Base-by-base conservation (phyloP, 2,329 filamentous ascomycete genomes). In the Pyrenochaeta sp. region DNA sequence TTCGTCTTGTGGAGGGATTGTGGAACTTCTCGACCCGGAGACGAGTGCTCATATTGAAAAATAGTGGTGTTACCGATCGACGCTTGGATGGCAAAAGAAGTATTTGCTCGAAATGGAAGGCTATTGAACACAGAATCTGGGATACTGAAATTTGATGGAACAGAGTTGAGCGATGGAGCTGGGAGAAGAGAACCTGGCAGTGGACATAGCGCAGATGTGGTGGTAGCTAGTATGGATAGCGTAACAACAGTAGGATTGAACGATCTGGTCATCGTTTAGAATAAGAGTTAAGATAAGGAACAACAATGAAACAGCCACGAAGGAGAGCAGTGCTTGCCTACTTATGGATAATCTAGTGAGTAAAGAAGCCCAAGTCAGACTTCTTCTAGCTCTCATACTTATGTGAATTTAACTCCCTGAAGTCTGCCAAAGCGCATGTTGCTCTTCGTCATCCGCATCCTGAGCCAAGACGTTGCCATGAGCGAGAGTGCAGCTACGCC, bases 151-250 rank as follows among this genome's bases (percentile, higher is more conserved):
- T 49, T 35, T 2, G 43, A 50, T 7, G 51, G 18, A n/a, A 44
- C 18, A 4, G 49, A 17, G 6, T 35, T 27, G 1, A 64, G n/a
- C 14, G 23, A 45, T 6, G 67, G 64, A 30, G 61, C 56, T 11
- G 67, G 66, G 41, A 68, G 60, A 5, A 64, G 37, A 14, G 52
- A 23, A 5, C 67, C 65, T 15, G 66, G 65, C n/a, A 64, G 63
- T 29, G 61, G 65, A 30, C 66, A 71, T 41, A 61, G 56, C 4
- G 54, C 44, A 23, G 49, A 27, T 17, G 23, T 29, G 21, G 45
- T 31, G 17, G 36, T n/a, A 18, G 43, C 12, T 20, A 55, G 15
- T 2, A 53, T n/a, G 11, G 39, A 43, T 14, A 44, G 15, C n/a
- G 30, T 6, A 18, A 20, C 7, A 2, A 7, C 18, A 10, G 14